phyloP scores from a whole-genome alignment of 176 grass and related monocot genomes.

The Juncus effusus region DNA sequence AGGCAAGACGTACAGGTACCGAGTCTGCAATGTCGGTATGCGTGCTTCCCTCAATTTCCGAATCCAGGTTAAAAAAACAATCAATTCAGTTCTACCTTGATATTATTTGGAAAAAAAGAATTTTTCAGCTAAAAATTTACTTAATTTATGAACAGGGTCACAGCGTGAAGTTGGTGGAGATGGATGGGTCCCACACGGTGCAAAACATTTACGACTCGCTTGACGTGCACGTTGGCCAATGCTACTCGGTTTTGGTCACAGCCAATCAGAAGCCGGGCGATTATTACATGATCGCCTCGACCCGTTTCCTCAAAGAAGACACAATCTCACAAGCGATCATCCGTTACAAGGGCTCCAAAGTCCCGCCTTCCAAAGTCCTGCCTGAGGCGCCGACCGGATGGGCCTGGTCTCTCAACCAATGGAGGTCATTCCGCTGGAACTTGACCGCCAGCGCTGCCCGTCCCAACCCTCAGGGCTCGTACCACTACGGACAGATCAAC shows the following conservation, averaged over 20 bases:
- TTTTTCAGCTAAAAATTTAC: too few relatives aligned
- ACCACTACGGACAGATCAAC: conserved; percentile 44
- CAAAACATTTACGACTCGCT: conserved; percentile 28
- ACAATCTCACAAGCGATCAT: conserved; percentile 14
- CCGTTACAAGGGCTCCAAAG: conserved; percentile 28
- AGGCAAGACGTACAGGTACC: conserved; percentile 28
- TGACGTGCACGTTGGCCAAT: conserved; percentile 32
- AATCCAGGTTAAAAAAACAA: conserved; percentile 6
- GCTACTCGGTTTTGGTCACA: conserved; percentile 27
- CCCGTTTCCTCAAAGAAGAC: conserved; percentile 29
- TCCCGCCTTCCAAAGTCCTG: conserved; percentile 1
- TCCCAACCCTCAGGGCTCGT: conserved; percentile 44
- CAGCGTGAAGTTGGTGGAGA: conserved; percentile 28
- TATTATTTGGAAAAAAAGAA: too few relatives aligned
- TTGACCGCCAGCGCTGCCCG: conserved; percentile 45
- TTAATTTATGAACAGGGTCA: conserved; percentile 3
- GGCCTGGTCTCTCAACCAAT: conserved; percentile 44
- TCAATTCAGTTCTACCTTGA: too few relatives aligned
- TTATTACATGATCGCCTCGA: conserved; percentile 24
- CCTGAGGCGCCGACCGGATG: conserved; percentile 26
- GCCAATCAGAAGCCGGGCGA: conserved; percentile 20
- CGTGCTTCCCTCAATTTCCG: conserved; percentile 33
- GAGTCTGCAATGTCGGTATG: conserved; percentile 30
- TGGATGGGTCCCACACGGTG: conserved; percentile 37
- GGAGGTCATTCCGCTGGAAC: conserved; percentile 46